Evolutionary conservation across 441 rosid species (phyloP), one percentile per base, ranked within the genome.

Genomic region (Populus tomentosa): DNA sequence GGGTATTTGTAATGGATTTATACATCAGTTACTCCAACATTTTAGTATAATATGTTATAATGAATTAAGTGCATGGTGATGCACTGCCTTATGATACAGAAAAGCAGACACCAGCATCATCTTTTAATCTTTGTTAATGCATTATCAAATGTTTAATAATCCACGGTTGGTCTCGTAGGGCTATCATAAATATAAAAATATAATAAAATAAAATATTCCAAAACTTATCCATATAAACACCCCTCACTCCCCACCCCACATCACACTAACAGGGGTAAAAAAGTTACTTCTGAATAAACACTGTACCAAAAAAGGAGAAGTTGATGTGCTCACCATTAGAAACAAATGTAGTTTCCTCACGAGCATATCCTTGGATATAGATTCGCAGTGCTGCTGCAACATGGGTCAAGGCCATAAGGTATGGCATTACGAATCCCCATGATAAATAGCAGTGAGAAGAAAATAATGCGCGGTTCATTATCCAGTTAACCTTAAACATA

Each of bases 371-470:
- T 80, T 86, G 90, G 76, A 90, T 72, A 84, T 86, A 91, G 40
- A 84, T 90, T 80, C 95, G 86, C 71, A 94, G 77, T 53, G 94
- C 97, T 70, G 98, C 89, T 63, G 94, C 87, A 79, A 92, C 79
- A 86, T 97, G 99, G 83, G 89, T 75, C 80, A 90, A 28, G 71
- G 97, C 94, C 99, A 97, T 97, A 7, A 89, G 10, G 80, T 88
- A 97, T 69, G 99, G 98, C 69, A 90, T 88, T 63, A 93, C 95
- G 82, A 97, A 93, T 74, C n/a, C 97, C 98, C 99, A 97, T 65
- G 99, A 97, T 16, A 97, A 85, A 88, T 97, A 97, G 84, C 90
- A 91, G 85, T 97, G 99, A 64, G 85, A 67, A 16, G 88, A 82
- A 89, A 93, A 97, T 75, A 97, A 84, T 77, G 98, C 98, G 32